phyloP scores from a whole-genome alignment of 208 protist genomes.

The Tritrichomonas musculus region DNA sequence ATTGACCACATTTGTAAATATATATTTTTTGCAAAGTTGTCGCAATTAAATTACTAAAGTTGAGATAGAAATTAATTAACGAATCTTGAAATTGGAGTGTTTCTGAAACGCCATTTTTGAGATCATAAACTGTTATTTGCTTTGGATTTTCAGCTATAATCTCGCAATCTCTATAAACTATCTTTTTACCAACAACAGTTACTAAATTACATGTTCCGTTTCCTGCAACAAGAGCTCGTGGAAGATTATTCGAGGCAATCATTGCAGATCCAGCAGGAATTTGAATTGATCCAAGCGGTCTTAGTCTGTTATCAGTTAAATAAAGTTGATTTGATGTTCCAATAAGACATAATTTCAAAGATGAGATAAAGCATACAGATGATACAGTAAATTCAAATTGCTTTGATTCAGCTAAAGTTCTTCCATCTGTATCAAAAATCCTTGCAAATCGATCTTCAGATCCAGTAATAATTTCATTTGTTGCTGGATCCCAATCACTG shows the following conservation, averaged over 20 bases:
- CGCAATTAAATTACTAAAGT: neutral
- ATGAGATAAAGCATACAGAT: neutral
- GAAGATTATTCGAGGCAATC: neutral
- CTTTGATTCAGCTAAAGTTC: neutral
- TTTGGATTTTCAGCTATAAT: neutral
- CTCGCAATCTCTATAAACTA: neutral
- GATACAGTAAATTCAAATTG: neutral
- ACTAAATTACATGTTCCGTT: neutral
- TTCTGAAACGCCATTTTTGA: neutral
- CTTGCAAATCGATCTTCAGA: neutral
- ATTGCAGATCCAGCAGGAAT: neutral
- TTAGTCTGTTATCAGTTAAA: neutral
- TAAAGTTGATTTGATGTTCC: neutral
- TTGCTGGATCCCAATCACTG: conserved; percentile 3
- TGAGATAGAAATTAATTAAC: neutral
- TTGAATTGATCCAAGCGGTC: neutral
- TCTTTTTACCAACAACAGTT: neutral
- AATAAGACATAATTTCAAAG: neutral
- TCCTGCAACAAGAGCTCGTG: neutral
- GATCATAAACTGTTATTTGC: neutral
- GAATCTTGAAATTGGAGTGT: neutral
- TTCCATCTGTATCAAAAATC: neutral
- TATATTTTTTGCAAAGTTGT: neutral
- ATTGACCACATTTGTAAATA: neutral
- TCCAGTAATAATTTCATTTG: neutral